Evolutionary conservation across 2,329 filamentous ascomycete species (phyloP).

Genomic region (Pseudogymnoascus sp.): DNA sequence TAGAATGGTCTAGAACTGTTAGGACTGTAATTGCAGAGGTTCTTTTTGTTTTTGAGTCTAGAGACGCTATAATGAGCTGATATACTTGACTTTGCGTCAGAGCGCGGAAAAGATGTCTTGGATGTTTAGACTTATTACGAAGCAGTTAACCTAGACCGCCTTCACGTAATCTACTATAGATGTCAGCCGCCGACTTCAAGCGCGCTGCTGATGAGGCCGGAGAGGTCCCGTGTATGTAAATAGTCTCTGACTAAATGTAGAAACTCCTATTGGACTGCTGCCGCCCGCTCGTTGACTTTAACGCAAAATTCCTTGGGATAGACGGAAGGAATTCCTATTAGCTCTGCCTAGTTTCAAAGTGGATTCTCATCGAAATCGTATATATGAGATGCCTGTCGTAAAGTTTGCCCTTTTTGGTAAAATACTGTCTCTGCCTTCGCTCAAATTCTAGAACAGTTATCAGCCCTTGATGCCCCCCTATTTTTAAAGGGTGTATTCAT

Average conservation of each 20-base stretch:
- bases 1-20: neutral
- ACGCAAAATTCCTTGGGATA: neutral
- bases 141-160: neutral
- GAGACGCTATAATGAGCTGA: neutral
- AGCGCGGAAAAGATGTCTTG: neutral
- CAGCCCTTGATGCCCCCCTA: neutral
- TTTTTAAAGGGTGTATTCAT: conserved; percentile 1
- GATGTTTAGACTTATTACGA: neutral
- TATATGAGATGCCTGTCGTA: conserved; percentile 1
- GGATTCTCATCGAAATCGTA: neutral
- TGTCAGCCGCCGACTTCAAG: neutral
- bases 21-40: neutral
- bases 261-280: conserved; percentile 3
- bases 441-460: neutral
- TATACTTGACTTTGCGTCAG: neutral
- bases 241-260: conserved; percentile 6
- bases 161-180: neutral
- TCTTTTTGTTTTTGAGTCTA: neutral
- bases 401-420: neutral
- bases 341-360: neutral
- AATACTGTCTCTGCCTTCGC: neutral
- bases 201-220: neutral
- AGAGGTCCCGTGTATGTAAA: conserved; percentile 6
- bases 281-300: neutral
- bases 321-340: neutral